Conservation (phyloP, 345 rosid species). For the Citrus hindsii region DNA sequence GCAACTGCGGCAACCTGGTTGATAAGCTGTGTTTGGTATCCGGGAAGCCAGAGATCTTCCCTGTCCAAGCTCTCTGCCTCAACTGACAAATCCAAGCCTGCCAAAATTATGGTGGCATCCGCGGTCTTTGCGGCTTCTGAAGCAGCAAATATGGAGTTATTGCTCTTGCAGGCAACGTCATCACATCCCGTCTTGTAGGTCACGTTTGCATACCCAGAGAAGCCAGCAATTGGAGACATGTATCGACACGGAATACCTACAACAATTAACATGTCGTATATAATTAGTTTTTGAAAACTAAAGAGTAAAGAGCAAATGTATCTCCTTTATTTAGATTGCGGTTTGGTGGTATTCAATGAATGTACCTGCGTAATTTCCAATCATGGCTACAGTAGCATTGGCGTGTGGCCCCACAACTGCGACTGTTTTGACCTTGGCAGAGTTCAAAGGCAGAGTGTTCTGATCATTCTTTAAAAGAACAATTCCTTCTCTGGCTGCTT, state of each 20-base stretch:
- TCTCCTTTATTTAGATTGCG: no score
- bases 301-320: no score
- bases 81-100: conserved; percentile 39
- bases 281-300: no score
- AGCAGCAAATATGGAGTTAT: conserved; percentile 30
- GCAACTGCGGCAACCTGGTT: conserved; percentile 39
- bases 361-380: conserved; percentile 57
- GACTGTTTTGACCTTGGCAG: conserved; percentile 14
- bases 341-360: no score
- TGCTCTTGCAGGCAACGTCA: conserved; percentile 37
- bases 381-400: conserved; percentile 44
- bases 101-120: conserved; percentile 46
- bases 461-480: conserved; percentile 49
- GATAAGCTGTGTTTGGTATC: conserved; percentile 46
- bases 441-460: conserved; percentile 27
- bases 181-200: conserved; percentile 38
- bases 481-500: conserved; percentile 57
- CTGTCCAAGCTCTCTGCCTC: conserved; percentile 62
- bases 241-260: conserved; percentile 41
- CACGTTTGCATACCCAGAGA: conserved; percentile 28
- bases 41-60: conserved; percentile 47
- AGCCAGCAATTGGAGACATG: conserved; percentile 41
- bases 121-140: conserved; percentile 31
- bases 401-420: conserved; percentile 58
- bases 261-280: no score